Conservation (phyloP, 163 green algal species). For the Scenedesmus sp. region DNA sequence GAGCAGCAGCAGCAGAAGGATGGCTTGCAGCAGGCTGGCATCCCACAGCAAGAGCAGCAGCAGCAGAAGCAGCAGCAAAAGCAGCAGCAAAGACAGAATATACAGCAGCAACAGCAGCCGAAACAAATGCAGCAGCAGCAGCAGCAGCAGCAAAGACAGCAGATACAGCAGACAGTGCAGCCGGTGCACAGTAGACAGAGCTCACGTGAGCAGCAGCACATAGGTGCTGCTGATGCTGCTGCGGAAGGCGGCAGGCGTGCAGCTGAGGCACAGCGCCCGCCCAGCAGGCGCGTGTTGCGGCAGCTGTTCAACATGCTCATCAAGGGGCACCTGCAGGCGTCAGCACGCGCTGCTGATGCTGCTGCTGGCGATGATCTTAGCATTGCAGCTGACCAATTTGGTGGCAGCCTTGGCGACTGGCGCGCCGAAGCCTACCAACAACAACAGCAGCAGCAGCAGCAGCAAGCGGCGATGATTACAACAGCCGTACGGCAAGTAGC, state of each 20-base stretch:
- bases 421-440: neutral
- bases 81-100: neutral
- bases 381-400: neutral
- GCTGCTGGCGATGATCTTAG: neutral
- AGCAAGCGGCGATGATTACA: no score
- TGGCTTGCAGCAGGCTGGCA: no score
- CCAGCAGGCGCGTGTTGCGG: constrained; percentile 27
- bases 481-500: neutral
- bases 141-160: constrained; percentile 13
- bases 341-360: neutral
- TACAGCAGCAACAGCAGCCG: neutral
- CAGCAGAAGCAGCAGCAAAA: neutral
- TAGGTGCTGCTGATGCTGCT: neutral
- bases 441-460: neutral
- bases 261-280: neutral
- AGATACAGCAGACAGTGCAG: neutral
- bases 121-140: neutral
- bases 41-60: constrained; percentile 4
- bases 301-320: constrained; percentile 34
- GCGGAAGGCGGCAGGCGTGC: neutral
- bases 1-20: neutral
- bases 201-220: neutral
- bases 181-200: no score
- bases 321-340: constrained; percentile 16
- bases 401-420: neutral